Base-by-base conservation (phyloP, 192 early-diverging fungal species). In the Entomortierella lignicola region DNA sequence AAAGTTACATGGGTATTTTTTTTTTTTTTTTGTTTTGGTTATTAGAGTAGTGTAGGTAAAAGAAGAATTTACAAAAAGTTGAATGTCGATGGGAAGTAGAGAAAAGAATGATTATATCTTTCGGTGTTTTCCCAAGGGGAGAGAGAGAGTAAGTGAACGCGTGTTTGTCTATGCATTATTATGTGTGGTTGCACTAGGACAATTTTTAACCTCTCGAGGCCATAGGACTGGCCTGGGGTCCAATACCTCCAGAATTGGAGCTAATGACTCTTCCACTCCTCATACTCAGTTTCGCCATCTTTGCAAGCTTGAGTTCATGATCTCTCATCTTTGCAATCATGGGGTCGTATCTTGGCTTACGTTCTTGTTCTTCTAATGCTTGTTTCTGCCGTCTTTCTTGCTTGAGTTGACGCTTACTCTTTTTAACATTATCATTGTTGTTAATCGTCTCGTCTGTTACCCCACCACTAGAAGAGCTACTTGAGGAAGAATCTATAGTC, bases 321-420 rank as follows among this genome's bases (percentile, higher is more conserved):
- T 69, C 66, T 11, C 74, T 52, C 66, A 69, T 56, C 60, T 77
- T 77, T 27, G 72, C 72, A 54, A 57, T 77, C 37, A 31, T 60
- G 4, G 72, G 72, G 17, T 77, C 72, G 18, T 68, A 77, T 54
- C 72, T 65, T 0, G 72, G 72, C 25, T 54, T 42, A 25, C 65
- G 72, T 2, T 67, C 60, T 29, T 68, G 52, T 8, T 67, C 59
- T 13, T 77, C 72, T 18, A 44, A 23, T 23, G 64, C 72, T 20
- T 60, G 66, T 31, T 68, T 43, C 20, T 37, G 65, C 6, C 72
- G 47, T 25, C 18, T 55, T 34, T 77, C 74, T 41, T 69, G 59
- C 66, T 77, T 77, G 37, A 77, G 55, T 44, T 77, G 74, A 2
- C 74, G 60, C n/a, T 65, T 50, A 37, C 66, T 69, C 66, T 77